Base-by-base conservation (phyloP, 2,329 filamentous ascomycete species). In the Colletotrichum costaricense region DNA sequence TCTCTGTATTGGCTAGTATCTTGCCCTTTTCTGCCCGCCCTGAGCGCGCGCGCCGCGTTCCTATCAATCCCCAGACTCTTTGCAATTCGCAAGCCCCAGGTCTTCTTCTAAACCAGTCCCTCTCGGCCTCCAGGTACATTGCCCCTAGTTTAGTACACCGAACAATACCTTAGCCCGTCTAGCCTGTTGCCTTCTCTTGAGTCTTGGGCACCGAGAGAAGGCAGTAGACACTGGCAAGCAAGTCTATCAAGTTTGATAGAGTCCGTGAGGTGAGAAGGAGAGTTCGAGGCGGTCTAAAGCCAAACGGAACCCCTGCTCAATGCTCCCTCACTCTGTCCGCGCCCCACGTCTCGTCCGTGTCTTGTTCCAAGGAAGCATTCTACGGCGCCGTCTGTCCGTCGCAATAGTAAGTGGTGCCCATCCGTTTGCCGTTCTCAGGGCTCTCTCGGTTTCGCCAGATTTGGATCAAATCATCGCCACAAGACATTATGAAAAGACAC, bases 271-370 rank as follows among this genome's bases (percentile, higher is more conserved):
- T 65, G 24, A 70, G 70, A 55, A 70, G 54, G 67, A 70, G 24
- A 70, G 70, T 69, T 73, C 67, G 55, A 70, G 70, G 70, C 70
- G 70, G 67, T 73, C 70, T 73, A 62, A 49, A 56, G 67, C 67
- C 70, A 70, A 73, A 65, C 70, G 52, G 38, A 63, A 69, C 67
- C 70, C 70, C 60, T 73, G 70, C 67, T 49, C 55, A 59, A 59
- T 64, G 55, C 33, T 60, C 42, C 26, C 65, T 54, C 22, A 57
- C 52, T 58, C 38, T 65, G 52, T 54, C 38, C 26, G 59, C 70
- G 42, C 60, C 55, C 42, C 55, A 56, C 65, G 66, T 59, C 54
- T 46, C 56, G 49, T 52, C 69, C 33, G 56, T 64, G 64, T 55
- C 66, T 63, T 64, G 46, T 60, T 70, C 59, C 67, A 65, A 73